Conservation (phyloP, 1,139 yeast genomes). For the Nadsonia commutata region DNA sequence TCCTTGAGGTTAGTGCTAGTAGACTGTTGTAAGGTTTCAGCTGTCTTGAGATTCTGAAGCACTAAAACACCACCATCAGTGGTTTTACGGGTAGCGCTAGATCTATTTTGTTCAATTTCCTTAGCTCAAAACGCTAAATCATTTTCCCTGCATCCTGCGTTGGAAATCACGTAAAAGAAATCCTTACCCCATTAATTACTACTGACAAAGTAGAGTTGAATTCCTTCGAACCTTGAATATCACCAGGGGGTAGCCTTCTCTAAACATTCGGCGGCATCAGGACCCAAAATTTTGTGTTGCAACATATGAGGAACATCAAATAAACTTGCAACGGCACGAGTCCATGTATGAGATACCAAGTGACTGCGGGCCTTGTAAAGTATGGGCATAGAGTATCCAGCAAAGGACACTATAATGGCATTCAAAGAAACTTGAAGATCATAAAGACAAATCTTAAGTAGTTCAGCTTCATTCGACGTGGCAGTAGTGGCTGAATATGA, state of each 20-base stretch:
- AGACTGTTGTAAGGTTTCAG: constrained; percentile 46
- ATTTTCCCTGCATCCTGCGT: constrained; percentile 85
- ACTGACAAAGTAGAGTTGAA: constrained; percentile 66
- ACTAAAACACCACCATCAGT: constrained; percentile 75
- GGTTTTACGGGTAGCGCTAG: constrained; percentile 39
- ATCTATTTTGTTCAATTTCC: constrained; percentile 32
- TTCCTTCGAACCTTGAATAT: constrained; percentile 39
- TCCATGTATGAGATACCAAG: constrained; percentile 91
- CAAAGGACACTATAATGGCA: constrained; percentile 89
- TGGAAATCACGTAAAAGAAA: constrained; percentile 80
- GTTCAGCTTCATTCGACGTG: constrained; percentile 9
- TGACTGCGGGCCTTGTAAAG: constrained; percentile 70
- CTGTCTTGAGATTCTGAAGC: constrained; percentile 81
- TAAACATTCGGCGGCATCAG: constrained; percentile 51
- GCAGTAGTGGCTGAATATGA: not conserved
- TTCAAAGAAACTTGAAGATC: constrained; percentile 66
- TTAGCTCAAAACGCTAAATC: constrained; percentile 50
- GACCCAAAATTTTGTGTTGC: constrained; percentile 67
- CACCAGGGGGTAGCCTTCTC: constrained; percentile 80
- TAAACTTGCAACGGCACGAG: constrained; percentile 70
- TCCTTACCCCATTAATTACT: constrained; percentile 64
- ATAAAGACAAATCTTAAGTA: constrained; percentile 60
- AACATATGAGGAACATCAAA: constrained; percentile 97
- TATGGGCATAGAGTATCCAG: constrained; percentile 92
- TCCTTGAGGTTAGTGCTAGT: constrained; percentile 42